A percentile compares a stretch with the other conserved stretches of the same genome.
phyloP scores from a whole-genome alignment of 129 eudicot genomes.

The Artemisia argyi region DNA sequence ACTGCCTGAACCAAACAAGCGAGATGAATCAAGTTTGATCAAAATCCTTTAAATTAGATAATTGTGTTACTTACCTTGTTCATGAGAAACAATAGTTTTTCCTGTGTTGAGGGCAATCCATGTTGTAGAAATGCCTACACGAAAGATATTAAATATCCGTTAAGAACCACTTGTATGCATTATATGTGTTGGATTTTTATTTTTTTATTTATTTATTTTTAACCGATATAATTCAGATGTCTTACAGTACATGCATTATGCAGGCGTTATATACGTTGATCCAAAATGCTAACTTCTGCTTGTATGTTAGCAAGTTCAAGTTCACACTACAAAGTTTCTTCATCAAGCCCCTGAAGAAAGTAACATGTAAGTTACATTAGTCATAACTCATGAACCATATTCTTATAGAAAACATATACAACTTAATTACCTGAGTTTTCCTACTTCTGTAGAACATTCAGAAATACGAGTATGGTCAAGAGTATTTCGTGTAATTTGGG shows the following conservation, averaged over 20 bases:
- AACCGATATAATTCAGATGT: constrained; percentile 28
- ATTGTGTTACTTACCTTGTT: constrained; percentile 54
- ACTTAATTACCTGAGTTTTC: constrained; percentile 62
- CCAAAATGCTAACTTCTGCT: constrained; percentile 97
- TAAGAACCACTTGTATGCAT: neutral
- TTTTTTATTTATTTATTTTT: neutral
- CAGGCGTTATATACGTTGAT: constrained; percentile 89
- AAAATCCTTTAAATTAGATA: neutral
- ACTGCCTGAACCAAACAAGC: constrained; percentile 57
- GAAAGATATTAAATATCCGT: neutral
- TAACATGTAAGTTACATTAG: neutral
- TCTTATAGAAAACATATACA: neutral
- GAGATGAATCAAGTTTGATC: neutral
- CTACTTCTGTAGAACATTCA: constrained; percentile 52
- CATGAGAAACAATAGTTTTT: constrained; percentile 59
- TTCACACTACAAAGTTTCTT: constrained; percentile 67
- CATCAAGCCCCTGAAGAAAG: constrained; percentile 60
- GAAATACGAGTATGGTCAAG: constrained; percentile 52
- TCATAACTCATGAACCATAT: neutral
- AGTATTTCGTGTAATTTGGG: constrained; percentile 68
- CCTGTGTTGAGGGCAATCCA: constrained; percentile 89
- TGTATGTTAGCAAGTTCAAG: constrained; percentile 60
- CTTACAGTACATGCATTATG: constrained; percentile 95
- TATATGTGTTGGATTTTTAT: neutral
- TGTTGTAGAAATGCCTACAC: constrained; percentile 85